Base-by-base conservation (phyloP, 192 early-diverging fungal species). In the Mortierella alpina region DNA sequence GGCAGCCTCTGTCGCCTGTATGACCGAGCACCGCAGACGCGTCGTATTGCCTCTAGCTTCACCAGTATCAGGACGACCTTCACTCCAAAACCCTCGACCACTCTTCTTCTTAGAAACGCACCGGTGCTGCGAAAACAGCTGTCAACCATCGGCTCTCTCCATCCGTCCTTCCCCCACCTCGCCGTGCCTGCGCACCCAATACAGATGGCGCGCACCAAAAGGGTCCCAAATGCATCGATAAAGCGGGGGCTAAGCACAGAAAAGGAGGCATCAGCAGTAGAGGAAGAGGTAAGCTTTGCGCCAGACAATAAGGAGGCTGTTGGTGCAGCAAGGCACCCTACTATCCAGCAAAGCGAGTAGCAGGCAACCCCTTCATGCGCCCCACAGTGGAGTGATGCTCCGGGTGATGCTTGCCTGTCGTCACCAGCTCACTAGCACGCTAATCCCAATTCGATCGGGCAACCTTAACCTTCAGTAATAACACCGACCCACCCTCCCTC, bases 211-310 rank as follows among this genome's bases (percentile, higher is more conserved):
- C 63, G 47, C 4, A 72, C 69, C 12, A 70, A 23, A 45, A 66
- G 41, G 47, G 69, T 41, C 4, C 63, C 42, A 7, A 49, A 50
- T 41, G n/a, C 57, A n/a, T 6, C 23, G 41, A 11, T 45, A 2
- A 47, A 58, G 7, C 68, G 69, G 7, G 48, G 58, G 49, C 67
- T 61, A 50, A 72, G 68, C 0, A 60, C 68, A 39, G 68, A 78
- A 5, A 55, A 18, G 13, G 57, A 62, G 31, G 57, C 46, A 6
- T 14, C 57, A 2, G 52, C 46, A 6, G 53, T 42, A n/a, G 75
- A 65, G 45, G 75, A 79, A 20, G 75, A 79, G 59, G 75, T 67
- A 67, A 23, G 11, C 4, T 22, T 5, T 6, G 15, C 20, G 45
- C 18, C 0, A 63, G 31, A 2, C 31, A 3, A 5, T 4, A 17